phyloP scores from a whole-genome alignment of 2,329 filamentous ascomycete species.

The Paecilomyces variotii region DNA sequence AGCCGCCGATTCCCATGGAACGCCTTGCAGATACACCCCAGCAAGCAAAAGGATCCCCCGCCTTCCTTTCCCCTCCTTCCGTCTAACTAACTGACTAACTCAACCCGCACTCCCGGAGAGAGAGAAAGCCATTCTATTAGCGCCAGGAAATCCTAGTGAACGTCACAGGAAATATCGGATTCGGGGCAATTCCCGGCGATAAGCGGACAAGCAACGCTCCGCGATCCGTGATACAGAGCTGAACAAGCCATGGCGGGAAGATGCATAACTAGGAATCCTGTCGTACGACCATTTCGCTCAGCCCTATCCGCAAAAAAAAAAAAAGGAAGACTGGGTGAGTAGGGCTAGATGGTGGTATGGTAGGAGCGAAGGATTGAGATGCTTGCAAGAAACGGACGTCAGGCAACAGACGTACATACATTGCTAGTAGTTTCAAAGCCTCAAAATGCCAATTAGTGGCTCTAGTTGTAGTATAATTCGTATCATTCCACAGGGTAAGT shows the following conservation, averaged over 20 bases:
- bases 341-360: not conserved
- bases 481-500: not conserved
- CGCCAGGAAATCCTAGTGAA: not conserved
- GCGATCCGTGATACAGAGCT: not conserved
- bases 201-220: not conserved
- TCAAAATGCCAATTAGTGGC: not conserved
- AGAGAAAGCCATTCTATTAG: not conserved
- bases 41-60: no score
- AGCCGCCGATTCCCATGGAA: no score
- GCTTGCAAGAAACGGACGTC: no score
- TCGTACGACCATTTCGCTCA: not conserved
- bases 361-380: no score
- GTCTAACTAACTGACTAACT: no score
- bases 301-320: not conserved
- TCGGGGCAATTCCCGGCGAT: not conserved
- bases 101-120: no score
- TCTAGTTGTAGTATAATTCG: not conserved
- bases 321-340: not conserved
- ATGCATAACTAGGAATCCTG: not conserved
- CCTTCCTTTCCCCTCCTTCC: no score
- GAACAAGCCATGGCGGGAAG: no score
- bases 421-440: not conserved
- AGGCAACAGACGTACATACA: not conserved
- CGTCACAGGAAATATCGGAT: not conserved
- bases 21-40: no score